Base-by-base conservation (phyloP, 192 early-diverging fungal species). In the Chytriomyces hyalinus region DNA sequence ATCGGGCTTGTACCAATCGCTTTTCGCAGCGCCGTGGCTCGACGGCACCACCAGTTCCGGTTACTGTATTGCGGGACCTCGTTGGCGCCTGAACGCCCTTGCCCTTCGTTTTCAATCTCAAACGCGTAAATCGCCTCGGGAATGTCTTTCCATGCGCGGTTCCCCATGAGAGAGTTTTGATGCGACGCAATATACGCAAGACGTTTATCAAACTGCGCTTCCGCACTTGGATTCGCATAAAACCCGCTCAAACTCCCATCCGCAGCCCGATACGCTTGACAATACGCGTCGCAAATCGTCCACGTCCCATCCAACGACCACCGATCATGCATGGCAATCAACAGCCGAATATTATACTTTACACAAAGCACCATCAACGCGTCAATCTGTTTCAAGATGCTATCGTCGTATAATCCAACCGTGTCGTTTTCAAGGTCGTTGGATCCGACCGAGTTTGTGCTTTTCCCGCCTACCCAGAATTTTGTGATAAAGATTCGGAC, bases 261-360 rank as follows among this genome's bases (percentile, higher is more conserved):
- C 17, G 22, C 49, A 22, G n/a, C 77, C 10, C 28, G 10, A 62
- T 68, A 78, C 45, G 48, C 43, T n/a, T 63, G 36, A 49, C 66
- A 69, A 24, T 78, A 78, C 22, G 73, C 77, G 59, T 78, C 77
- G 48, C 77, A 78, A 22, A 64, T 69, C 44, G 73, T 61, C 72
- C 57, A 69, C 4, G 70, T 76, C 0, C 17, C 22, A 50, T 75
- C 70, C 46, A 78, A 1, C 13, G 43, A 63, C 66, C 67, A 78
- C 3, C 77, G 71, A 49, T 78, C 77, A 36, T 78, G 77, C 66
- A 78, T 70, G 2, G 57, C 36, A 5, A 78, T 64, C 4, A 36
- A 3, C 0, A 78, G 77, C 20, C 77, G 77, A 10, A 78, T 78
- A 6, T 47, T 47, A 49, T 63, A 51, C 24, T 76, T 6, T 6